Base-by-base conservation (phyloP, 371 early-diverging fungal species). In the Phascolomyces articulosus region DNA sequence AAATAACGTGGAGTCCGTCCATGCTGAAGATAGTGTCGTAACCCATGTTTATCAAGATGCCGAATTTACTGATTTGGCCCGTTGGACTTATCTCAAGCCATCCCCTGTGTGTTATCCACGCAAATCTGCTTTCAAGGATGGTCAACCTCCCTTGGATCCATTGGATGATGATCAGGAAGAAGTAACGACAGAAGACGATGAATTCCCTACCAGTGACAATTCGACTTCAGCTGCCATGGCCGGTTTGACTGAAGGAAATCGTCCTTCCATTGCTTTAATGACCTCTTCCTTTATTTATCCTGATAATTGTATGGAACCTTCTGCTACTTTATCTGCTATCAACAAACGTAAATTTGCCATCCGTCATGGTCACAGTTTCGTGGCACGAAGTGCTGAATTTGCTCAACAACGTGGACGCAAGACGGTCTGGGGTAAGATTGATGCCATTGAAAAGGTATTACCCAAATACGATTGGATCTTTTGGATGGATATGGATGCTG, bases 401-500 rank as follows among this genome's bases (percentile, higher is more conserved):
- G 86, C 80, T 11, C 86, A 89, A 47, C 87, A 89, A 65, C 63
- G 54, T 4, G 66, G 66, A 34, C 83, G 87, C 53, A 73, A 78
- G 60, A 61, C 77, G 26, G 87, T 85, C 0, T 87, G 87, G 87
- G 89, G 87, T 49, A 87, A 87, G 65, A 74, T 89, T 57, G 86
- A 86, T 58, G 83, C 74, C 11, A 74, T 89, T 13, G 84, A 89
- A 69, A 89, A 87, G 61, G 71, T 77, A 10, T 57, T 89, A 16
- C 89, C 87, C 4, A 80, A 85, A 40, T 89, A 89, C 61, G 85
- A 89, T 28, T 89, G 89, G 89, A 51, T 89, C 10, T 79, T 89
- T 29, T 89, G 89, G 89, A 69, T 85, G 71, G 89, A 89, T 66
- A 87, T 87, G 87, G 87, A 89, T 64, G 85, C 87, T 6, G 81